Evolutionary conservation across 2,329 filamentous ascomycete genomes (phyloP), one percentile per base, ranked within the genome.

Genomic region (Aureobasidium lini): DNA sequence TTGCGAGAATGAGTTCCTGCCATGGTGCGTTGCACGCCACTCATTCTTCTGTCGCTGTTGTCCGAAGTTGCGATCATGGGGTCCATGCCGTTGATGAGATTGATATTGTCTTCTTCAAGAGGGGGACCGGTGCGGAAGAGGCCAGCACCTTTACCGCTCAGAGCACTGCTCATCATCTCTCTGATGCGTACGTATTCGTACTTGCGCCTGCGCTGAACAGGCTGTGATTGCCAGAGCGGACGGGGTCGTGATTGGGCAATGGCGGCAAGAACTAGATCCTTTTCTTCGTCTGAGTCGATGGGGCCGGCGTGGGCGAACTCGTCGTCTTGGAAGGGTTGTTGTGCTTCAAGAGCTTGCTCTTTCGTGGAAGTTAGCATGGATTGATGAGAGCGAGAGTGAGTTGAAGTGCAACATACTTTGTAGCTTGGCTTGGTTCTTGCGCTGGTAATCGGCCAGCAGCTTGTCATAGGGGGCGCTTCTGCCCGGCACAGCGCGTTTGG

Each of bases 381-480:
- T 16, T 62, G 59, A 39, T 43, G 42, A 49, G 59, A 49, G 58
- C 31, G 56, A 34, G 32, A 46, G 42, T 34, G 11, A 16, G 48
- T 29, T 28, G 48, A 36, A 16, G n/a, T 54, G 81, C 87, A 23
- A 52, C 48, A 76, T 80, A 92, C 90, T 95, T 74, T 97, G 94
- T 76, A 96, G 90, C 70, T 96, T 95, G 23, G 94, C 94, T 73
- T 97, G 94, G 68, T 99, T 99, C 80, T 96, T 97, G 81, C 97
- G 96, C 87, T 80, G 77, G 62, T 79, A 80, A 59, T 79, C 77
- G 60, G 69, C 66, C 46, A 96, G 80, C 37, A 96, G 77, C 85
- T 95, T 93, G 72, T 95, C 91, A 70, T 95, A 96, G 1, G 91
- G 91, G 57, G 95, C 77, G 28, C 89, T 94, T 62, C 91, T 81